phyloP scores from a whole-genome alignment of 2,329 filamentous ascomycete genomes.

The Diaporthe vaccinii region DNA sequence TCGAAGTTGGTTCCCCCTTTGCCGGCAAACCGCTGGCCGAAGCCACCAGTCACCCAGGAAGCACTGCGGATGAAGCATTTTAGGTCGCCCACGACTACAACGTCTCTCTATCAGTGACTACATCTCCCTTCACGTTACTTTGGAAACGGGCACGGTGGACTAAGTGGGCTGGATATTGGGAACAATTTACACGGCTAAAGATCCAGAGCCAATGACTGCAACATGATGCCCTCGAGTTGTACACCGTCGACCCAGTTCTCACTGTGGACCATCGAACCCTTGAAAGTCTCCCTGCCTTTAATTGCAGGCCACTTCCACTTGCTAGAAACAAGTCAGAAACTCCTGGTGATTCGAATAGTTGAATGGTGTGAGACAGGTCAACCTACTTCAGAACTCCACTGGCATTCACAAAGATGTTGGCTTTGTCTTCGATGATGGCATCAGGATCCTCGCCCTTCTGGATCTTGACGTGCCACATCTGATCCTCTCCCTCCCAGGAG shows the following conservation, averaged over 20 bases:
- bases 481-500: conserved; percentile 54
- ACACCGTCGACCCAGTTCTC: conserved; percentile 44
- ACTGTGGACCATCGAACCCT: conserved; percentile 48
- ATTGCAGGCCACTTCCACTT: conserved; percentile 47
- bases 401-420: conserved; percentile 28
- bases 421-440: conserved; percentile 31
- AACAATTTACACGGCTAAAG: conserved; percentile 49
- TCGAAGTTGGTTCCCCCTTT: conserved; percentile 36
- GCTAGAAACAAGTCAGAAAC: neutral
- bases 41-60: conserved; percentile 37
- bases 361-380: neutral
- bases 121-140: no score
- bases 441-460: conserved; percentile 45
- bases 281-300: conserved; percentile 50
- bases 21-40: conserved; percentile 34
- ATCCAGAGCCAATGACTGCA: conserved; percentile 49
- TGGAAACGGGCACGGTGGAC: neutral
- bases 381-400: conserved; percentile 35
- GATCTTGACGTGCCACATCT: conserved; percentile 33
- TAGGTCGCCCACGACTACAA: conserved; percentile 10
- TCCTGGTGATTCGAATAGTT: neutral
- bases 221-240: conserved; percentile 31
- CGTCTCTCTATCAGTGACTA: neutral
- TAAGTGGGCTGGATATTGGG: conserved; percentile 38
- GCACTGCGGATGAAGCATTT: conserved; percentile 31